Base-by-base conservation (phyloP, 208 protist species). In the Blastocrithidia nonstop region DNA sequence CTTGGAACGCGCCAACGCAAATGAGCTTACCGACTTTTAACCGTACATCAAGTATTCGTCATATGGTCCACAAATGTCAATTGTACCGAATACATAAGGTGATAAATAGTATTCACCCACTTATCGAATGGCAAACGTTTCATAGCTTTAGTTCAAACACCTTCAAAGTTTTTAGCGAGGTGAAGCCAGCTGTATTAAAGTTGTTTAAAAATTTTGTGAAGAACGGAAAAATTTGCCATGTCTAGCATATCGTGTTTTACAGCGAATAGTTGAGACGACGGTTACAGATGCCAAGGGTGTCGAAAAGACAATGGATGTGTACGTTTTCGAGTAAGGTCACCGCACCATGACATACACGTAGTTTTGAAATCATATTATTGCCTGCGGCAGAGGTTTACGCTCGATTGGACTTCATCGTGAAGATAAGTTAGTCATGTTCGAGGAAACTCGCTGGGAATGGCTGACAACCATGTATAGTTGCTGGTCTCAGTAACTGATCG, bases 381-480 rank as follows among this genome's bases (percentile, higher is more conserved):
- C 41, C 40, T 71, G 87, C 22, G 68, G 70, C 13, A 60, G 59
- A 23, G 77, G 82, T 16, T 45, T 91, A n/a, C 24, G 23, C 7
- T 56, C 73, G 47, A 29, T 82, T 44, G 71, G 73, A 9, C 33
- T 85, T 1, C 0, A 27, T 21, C 44, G 49, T 15, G 59, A 64
- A 42, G 50, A 49, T 19, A 45, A 39, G 22, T 50, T 93, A 24
- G 72, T 61, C 6, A 51, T 93, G 1, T 93, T 78, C 50, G 74
- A 83, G 20, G 79, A 93, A 7, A 93, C 83, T 13, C 83, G 83
- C 47, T 92, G 76, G 75, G 83, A 92, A 61, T 92, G 83, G 83
- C 59, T 87, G 19, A 64, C 54, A 23, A 68, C 64, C 2, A 62
- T 80, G 44, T 46, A 73, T 23, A 70, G 72, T 27, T 50, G 69